Evolutionary conservation across 2,329 filamentous ascomycete species (phyloP), one percentile per base, ranked within the genome.

Genomic region (Pseudogymnoascus sp.): DNA sequence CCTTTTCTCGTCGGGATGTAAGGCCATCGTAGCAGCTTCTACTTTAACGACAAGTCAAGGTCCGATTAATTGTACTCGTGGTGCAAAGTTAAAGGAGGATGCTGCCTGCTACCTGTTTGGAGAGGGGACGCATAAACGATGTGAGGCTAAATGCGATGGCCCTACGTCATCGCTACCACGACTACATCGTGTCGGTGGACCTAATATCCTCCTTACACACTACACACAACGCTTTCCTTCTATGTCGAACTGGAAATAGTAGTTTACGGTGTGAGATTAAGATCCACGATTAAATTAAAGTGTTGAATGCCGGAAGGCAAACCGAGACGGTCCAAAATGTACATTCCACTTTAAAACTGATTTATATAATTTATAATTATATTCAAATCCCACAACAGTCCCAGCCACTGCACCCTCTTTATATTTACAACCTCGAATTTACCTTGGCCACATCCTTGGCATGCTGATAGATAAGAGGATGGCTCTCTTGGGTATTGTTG

Each of bases 401-500:
- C 10, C 21, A 48, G 9, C 41, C n/a, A 18, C 23, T 5, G 18
- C 8, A 5, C 8, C 13, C n/a, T 28, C 7, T 3, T 18, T 52
- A 52, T 28, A 30, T 18, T 52, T 28, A 52, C 26, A 52, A 15
- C 4, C n/a, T 52, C 9, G n/a, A 15, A 30, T 52, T 52, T 12
- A 52, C 41, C 41, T 52, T 52, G 9, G 41, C 41, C 39, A 78
- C 70, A 7, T 68, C 70, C 62, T 71, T 71, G 1, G 75, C 77
- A 57, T 79, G 76, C 58, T 75, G 68, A 61, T 77, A 77, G 0
- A 79, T 72, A 48, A 79, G 63, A 9, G 68, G 62, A 65, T 74
- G 66, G 0, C 76, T 77, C 67, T 81, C 74, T 2, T 74, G 71
- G 10, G 45, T 52, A n/a, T 78, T 75, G 23, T 82, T 79, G 28